These are phyloP conservation scores for Sonneratia caseolaris DNA, from an alignment of 345 rosid genomes.

Conservation along the genomic window DNA sequence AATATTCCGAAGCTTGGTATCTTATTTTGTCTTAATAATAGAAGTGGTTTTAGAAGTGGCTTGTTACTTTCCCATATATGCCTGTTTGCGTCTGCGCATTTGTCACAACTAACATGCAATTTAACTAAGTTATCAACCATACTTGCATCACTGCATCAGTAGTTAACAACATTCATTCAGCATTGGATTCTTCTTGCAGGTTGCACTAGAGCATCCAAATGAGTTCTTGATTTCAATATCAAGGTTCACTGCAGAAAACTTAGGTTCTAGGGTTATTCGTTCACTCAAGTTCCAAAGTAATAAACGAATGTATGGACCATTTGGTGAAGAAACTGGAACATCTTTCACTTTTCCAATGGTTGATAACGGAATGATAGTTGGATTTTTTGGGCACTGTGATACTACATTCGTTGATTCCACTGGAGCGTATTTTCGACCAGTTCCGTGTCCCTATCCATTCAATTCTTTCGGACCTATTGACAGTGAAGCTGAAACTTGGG, in stretches of 20 bases:
- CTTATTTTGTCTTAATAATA: too few relatives aligned
- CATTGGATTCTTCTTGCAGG: too few relatives aligned
- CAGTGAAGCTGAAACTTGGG: conserved; percentile 7
- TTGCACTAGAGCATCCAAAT: neutral
- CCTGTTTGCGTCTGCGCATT: too few relatives aligned
- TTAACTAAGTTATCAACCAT: too few relatives aligned
- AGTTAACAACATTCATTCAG: too few relatives aligned
- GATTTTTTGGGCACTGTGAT: neutral
- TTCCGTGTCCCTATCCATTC: conserved; percentile 5
- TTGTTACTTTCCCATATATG: too few relatives aligned
- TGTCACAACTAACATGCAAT: too few relatives aligned
- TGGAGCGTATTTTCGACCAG: conserved; percentile 4
- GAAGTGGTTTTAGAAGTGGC: too few relatives aligned
- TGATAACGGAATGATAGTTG: neutral
- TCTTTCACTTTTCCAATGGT: neutral
- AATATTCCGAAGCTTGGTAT: too few relatives aligned
- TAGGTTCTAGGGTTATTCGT: neutral
- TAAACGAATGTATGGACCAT: neutral
- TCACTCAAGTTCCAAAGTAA: conserved; percentile 1
- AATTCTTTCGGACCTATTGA: neutral
- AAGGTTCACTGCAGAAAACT: neutral
- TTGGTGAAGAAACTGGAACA: conserved; percentile 1
- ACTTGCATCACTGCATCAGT: too few relatives aligned
- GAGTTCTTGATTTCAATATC: conserved; percentile 7
- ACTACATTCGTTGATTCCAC: neutral